phyloP scores from a whole-genome alignment of 306 rosid genomes.

The Parietaria judaica region DNA sequence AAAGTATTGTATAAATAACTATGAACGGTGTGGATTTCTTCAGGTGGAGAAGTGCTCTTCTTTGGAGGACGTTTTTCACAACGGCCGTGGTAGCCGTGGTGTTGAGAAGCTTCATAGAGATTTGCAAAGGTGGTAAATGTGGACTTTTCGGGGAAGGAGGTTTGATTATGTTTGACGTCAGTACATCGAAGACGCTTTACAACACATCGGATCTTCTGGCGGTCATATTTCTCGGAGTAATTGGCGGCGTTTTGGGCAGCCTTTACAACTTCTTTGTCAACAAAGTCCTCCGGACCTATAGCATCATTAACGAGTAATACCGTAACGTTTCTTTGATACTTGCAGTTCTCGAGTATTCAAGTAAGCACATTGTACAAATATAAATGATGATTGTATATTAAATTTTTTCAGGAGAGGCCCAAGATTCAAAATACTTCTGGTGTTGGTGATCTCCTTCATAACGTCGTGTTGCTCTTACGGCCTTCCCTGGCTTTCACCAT shows the following conservation, averaged over 20 bases:
- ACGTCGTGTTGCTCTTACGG: constrained; percentile 60
- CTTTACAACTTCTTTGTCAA: constrained; percentile 61
- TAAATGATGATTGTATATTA: neutral
- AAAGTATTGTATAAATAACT: neutral
- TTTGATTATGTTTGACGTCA: constrained; percentile 58
- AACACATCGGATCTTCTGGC: constrained; percentile 44
- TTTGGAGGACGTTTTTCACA: constrained; percentile 79
- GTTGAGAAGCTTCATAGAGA: constrained; percentile 41
- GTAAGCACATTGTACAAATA: neutral
- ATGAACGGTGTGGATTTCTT: neutral
- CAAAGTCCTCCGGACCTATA: constrained; percentile 60
- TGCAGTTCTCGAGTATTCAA: neutral
- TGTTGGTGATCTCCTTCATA: constrained; percentile 37
- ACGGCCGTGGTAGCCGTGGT: constrained; percentile 78
- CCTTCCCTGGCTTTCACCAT: constrained; percentile 63
- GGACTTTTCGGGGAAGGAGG: constrained; percentile 87
- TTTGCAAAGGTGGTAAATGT: constrained; percentile 48
- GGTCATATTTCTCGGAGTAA: constrained; percentile 48
- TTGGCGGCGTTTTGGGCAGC: constrained; percentile 71
- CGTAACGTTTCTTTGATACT: constrained; percentile 11
- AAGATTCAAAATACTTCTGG: constrained; percentile 49
- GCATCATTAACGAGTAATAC: constrained; percentile 70
- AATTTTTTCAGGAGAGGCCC: constrained; percentile 68
- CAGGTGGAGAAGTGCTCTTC: constrained; percentile 92
- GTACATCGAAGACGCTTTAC: constrained; percentile 38